phyloP scores from a whole-genome alignment of 1,284 basidiomycete species.

The Psilocybe mexicana region DNA sequence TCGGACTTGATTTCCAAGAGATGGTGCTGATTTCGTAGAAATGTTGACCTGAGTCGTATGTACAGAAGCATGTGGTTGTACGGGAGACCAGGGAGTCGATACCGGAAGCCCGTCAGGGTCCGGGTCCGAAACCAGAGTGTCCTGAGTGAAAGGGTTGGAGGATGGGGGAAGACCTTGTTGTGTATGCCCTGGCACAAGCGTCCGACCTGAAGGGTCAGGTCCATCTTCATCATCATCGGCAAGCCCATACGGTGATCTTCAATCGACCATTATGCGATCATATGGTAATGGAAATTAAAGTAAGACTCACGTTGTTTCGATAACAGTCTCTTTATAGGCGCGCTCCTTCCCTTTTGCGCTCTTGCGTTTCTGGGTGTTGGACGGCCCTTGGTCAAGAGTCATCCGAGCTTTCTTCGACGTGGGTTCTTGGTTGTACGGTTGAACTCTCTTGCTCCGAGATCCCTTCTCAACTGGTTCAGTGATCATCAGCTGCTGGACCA shows the following conservation, averaged over 20 bases:
- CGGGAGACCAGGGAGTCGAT: too few relatives aligned
- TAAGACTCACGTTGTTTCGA: too few relatives aligned
- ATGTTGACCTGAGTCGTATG: too few relatives aligned
- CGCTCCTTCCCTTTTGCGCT: constrained; percentile 17
- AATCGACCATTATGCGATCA: too few relatives aligned
- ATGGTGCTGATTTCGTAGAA: too few relatives aligned
- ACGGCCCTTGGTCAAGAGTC: background rate
- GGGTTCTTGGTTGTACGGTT: background rate
- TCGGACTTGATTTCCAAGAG: background rate
- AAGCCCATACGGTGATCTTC: too few relatives aligned
- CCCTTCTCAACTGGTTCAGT: background rate
- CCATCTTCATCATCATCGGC: constrained; percentile 5
- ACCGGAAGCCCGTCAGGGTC: too few relatives aligned
- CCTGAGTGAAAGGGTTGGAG: constrained; percentile 12
- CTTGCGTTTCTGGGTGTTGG: background rate
- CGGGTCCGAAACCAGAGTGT: constrained; percentile 8
- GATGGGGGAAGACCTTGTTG: background rate
- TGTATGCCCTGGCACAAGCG: constrained; percentile 8
- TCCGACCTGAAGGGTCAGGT: constrained; percentile 10
- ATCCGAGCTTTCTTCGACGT: background rate
- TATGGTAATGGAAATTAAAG: too few relatives aligned
- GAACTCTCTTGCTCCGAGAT: background rate
- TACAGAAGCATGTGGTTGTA: too few relatives aligned
- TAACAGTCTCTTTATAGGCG: constrained; percentile 2
- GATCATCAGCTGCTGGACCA: constrained; percentile 12